These are phyloP conservation scores for Colletotrichum sp. DNA, from an alignment of 2,329 filamentous ascomycete species.

Conservation along the genomic window DNA sequence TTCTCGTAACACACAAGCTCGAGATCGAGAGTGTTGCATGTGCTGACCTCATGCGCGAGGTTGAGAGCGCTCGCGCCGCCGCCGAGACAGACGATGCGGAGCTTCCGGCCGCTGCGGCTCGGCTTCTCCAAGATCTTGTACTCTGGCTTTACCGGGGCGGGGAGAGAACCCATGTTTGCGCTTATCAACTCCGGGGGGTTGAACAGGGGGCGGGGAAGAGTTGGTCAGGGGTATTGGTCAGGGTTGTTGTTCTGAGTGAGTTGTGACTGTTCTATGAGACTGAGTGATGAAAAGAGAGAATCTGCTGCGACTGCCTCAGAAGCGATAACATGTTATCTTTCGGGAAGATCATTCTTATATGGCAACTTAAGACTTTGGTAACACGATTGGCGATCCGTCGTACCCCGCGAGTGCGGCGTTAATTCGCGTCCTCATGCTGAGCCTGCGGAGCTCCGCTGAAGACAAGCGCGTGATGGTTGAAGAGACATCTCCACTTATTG, in stretches of 20 bases:
- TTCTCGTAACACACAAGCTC: slow-evolving; percentile 32
- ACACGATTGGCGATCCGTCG: neutral
- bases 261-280: neutral
- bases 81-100: slow-evolving; percentile 33
- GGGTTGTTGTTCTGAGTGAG: neutral
- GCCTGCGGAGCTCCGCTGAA: slow-evolving; percentile 3
- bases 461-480: neutral
- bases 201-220: neutral
- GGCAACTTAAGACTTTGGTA: neutral
- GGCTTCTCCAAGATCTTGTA: slow-evolving; percentile 29
- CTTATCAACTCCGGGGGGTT: neutral
- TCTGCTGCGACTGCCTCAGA: neutral
- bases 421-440: neutral
- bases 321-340: neutral
- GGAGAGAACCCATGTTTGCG: slow-evolving; percentile 13
- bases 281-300: neutral
- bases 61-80: slow-evolving; percentile 33
- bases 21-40: slow-evolving; percentile 22
- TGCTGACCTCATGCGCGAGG: slow-evolving; percentile 27
- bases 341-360: neutral
- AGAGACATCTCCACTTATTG: neutral
- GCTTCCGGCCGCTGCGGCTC: slow-evolving; percentile 25
- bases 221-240: neutral
- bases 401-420: neutral
- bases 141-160: neutral